Evolutionary conservation across 768 basidiomycete genomes (phyloP), one percentile per base, ranked within the genome.

Genomic region (Thelephora ganbajun): DNA sequence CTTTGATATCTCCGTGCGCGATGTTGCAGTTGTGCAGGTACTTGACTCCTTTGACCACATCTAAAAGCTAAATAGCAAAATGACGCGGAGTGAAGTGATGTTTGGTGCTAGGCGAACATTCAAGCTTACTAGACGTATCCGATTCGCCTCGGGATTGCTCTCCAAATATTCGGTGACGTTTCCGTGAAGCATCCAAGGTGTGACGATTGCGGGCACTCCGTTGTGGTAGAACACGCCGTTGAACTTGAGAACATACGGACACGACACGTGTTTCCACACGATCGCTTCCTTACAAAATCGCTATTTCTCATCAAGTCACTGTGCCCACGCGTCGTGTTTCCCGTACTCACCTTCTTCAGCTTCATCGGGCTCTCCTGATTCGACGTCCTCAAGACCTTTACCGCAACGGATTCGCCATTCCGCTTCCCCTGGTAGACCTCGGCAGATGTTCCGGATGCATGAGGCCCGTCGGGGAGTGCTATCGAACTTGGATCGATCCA

Each of bases 171-270:
- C 19, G 11, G 18, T 34, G 35, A 51, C 16, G 35, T 48, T 48
- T 16, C 50, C 50, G 22, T 51, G 34, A 11, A 12, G 16, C 35
- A 48, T 41, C 50, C 50, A 51, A 11, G 23, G n/a, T 3, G 50
- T 42, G 16, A 51, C 20, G 4, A 41, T 41, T 9, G 39, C 39
- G 9, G 22, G 39, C 22, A 18, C 18, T 11, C 9, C 16, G 16
- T 18, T 41, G 14, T 41, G 18, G 22, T 41, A n/a, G 14, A 22
- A n/a, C 18, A 41, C 39, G 16, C 39, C 39, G 16, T 18, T 16
- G 22, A 41, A 41, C 7, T 16, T 16, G 18, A 41, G 22, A 9
- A 41, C 14, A 14, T 41, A 18, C 14, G 39, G 39, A 41, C 9
- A 22, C 39, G 18, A 22, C 39, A 41, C 18, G 9, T 22, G 22